Evolutionary conservation across 2,329 filamentous ascomycete species (phyloP).

Genomic region (Ophiosphaerella herpotricha): DNA sequence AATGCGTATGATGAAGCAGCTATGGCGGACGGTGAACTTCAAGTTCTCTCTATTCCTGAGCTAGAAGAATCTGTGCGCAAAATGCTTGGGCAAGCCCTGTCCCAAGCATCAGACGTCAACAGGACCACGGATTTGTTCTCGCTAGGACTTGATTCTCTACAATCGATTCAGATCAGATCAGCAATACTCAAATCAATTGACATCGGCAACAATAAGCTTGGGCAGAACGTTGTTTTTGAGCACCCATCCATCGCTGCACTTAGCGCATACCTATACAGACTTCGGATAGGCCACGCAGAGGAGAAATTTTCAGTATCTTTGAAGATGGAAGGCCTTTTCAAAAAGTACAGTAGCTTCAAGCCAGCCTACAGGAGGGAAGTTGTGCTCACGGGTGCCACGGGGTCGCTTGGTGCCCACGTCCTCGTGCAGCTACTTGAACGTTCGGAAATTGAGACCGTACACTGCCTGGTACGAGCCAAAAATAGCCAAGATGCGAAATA

Average conservation of each 20-base stretch:
- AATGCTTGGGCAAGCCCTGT: constrained; percentile 16
- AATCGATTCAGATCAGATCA: constrained; percentile 60
- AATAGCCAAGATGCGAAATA: constrained; percentile 36
- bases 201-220: constrained; percentile 50
- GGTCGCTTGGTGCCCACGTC: constrained; percentile 67
- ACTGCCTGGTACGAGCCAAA: constrained; percentile 58
- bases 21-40: constrained; percentile 9
- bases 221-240: constrained; percentile 65
- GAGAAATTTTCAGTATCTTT: constrained; percentile 44
- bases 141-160: constrained; percentile 62
- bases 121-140: constrained; percentile 62
- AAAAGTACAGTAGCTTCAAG: constrained; percentile 49
- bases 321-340: constrained; percentile 53
- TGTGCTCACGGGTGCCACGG: constrained; percentile 67
- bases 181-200: constrained; percentile 58
- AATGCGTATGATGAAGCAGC: constrained; percentile 44
- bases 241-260: constrained; percentile 56
- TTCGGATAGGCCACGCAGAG: constrained; percentile 46
- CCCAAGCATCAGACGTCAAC: constrained; percentile 6
- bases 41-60: constrained; percentile 30
- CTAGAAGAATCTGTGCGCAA: constrained; percentile 32
- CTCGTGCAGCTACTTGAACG: constrained; percentile 45
- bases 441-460: constrained; percentile 47
- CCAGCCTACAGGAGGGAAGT: constrained; percentile 12
- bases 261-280: constrained; percentile 50